A percentile compares a stretch with the other conserved stretches of the same genome.
Evolutionary conservation across 2,329 filamentous ascomycete species (phyloP).

Genomic region (Sodiomyces alkalinus): DNA sequence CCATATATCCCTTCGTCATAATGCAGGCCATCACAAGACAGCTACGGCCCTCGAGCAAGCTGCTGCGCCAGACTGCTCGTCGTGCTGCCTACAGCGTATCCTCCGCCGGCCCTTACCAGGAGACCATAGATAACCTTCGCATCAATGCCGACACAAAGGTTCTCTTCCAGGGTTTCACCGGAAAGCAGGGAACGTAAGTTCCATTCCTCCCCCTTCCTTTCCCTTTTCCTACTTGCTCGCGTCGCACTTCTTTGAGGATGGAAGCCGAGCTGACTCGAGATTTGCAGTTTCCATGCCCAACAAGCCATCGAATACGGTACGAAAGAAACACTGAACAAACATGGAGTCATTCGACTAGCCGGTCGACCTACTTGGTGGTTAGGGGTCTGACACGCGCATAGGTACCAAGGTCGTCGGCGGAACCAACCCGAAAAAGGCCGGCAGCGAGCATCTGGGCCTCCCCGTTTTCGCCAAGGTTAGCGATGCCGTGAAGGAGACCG

Average conservation of each 20-base stretch:
- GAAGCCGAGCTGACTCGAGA: conserved; percentile 2
- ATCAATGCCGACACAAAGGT: conserved; percentile 91
- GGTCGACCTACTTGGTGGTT: conserved; percentile 1
- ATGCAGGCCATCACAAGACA: conserved; percentile 82
- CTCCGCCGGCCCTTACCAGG: conserved; percentile 50
- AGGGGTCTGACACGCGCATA: conserved; percentile 25
- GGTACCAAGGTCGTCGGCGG: conserved; percentile 96
- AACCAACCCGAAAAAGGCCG: conserved; percentile 98
- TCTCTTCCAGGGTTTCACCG: conserved; percentile 93
- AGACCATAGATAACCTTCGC: conserved; percentile 72
- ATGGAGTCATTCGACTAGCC: too few relatives aligned
- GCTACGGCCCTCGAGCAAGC: conserved; percentile 50
- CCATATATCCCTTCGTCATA: conserved; percentile 17
- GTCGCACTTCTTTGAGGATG: neutral
- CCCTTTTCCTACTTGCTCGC: conserved; percentile 2
- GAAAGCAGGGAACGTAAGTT: conserved; percentile 85
- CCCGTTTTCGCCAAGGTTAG: conserved; percentile 85
- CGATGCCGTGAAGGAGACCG: conserved; percentile 80
- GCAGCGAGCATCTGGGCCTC: conserved; percentile 71
- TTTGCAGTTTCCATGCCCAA: conserved; percentile 76
- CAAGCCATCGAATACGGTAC: conserved; percentile 98
- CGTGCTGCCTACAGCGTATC: conserved; percentile 64
- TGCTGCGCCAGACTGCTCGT: conserved; percentile 46
- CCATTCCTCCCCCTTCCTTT: too few relatives aligned
- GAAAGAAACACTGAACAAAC: conserved; percentile 9